Evolutionary conservation across 192 early-diverging fungal genomes (phyloP).

Genomic region (Umbelopsis sp.): DNA sequence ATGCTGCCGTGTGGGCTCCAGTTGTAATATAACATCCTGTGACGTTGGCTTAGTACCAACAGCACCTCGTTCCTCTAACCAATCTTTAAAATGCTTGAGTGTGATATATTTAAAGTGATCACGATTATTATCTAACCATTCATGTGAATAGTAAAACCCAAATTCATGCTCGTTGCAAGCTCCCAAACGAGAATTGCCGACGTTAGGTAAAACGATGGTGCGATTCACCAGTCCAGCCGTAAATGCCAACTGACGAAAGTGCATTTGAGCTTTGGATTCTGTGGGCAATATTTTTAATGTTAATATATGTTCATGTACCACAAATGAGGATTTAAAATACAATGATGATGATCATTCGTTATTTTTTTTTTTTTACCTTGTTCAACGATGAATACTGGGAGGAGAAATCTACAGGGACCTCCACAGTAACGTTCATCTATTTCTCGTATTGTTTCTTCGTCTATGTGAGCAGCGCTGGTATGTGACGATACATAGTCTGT

Average conservation of each 20-base stretch:
- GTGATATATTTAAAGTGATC: constrained; percentile 33
- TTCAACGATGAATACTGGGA: constrained; percentile 33
- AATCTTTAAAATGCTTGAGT: constrained; percentile 27
- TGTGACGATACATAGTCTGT: not conserved
- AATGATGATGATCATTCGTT: not conserved
- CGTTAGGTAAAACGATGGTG: constrained; percentile 42
- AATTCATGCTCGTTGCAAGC: constrained; percentile 35
- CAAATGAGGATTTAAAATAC: not conserved
- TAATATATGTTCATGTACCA: not conserved
- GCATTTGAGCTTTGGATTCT: constrained; percentile 44
- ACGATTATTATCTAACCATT: constrained; percentile 28
- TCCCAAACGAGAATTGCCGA: constrained; percentile 32
- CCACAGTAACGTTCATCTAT: constrained; percentile 43
- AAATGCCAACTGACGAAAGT: constrained; percentile 37
- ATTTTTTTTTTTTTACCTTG: constrained; percentile 34
- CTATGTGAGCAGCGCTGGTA: not conserved
- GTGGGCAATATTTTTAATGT: not conserved
- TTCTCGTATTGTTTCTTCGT: not conserved
- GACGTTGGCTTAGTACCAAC: constrained; percentile 1
- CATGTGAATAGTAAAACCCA: constrained; percentile 37
- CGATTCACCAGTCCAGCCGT: constrained; percentile 33
- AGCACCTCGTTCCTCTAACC: constrained; percentile 32
- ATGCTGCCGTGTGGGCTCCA: not conserved
- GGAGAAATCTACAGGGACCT: constrained; percentile 37
- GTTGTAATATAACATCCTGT: constrained; percentile 1